Evolutionary conservation across 2,329 filamentous ascomycete species (phyloP).

Genomic region (Diatrype stigma): DNA sequence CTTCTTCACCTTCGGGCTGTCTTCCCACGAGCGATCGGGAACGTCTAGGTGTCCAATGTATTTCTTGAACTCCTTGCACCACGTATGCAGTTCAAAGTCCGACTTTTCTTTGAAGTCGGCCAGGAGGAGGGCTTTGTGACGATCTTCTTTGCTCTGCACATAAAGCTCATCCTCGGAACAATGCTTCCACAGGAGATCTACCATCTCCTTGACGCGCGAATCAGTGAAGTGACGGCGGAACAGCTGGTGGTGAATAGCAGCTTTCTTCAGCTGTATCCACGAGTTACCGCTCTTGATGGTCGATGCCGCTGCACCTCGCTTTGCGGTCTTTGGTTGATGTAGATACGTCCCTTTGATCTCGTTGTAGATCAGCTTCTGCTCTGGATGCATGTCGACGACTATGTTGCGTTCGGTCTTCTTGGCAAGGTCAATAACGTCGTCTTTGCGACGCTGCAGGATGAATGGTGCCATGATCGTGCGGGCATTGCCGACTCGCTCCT

Average conservation of each 20-base stretch:
- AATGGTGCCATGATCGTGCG: conserved; percentile 93
- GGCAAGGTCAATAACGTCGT: conserved; percentile 85
- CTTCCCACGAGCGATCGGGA: conserved; percentile 48
- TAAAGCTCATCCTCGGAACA: conserved; percentile 50
- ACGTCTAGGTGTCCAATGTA: conserved; percentile 53
- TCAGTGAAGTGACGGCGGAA: conserved; percentile 80
- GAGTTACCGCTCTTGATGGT: conserved; percentile 59
- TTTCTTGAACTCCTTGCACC: conserved; percentile 55
- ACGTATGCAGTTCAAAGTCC: conserved; percentile 62
- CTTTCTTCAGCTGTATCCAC: conserved; percentile 88
- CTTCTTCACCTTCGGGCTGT: conserved; percentile 79
- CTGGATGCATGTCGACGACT: conserved; percentile 72
- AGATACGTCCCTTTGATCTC: conserved; percentile 60
- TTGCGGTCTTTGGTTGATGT: conserved; percentile 51
- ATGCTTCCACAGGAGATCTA: conserved; percentile 68
- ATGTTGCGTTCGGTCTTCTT: conserved; percentile 73
- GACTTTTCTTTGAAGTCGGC: conserved; percentile 55
- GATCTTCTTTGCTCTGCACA: conserved; percentile 36
- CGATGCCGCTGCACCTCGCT: conserved; percentile 45
- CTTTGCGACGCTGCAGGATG: conserved; percentile 88
- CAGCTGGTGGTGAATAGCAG: conserved; percentile 85
- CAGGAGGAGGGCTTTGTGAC: conserved; percentile 48
- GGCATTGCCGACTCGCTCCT: conserved; percentile 79
- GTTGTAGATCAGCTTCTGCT: conserved; percentile 71
- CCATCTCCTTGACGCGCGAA: conserved; percentile 70